phyloP scores from a whole-genome alignment of 2,329 filamentous ascomycete genomes.

The Botrytis byssoidea region DNA sequence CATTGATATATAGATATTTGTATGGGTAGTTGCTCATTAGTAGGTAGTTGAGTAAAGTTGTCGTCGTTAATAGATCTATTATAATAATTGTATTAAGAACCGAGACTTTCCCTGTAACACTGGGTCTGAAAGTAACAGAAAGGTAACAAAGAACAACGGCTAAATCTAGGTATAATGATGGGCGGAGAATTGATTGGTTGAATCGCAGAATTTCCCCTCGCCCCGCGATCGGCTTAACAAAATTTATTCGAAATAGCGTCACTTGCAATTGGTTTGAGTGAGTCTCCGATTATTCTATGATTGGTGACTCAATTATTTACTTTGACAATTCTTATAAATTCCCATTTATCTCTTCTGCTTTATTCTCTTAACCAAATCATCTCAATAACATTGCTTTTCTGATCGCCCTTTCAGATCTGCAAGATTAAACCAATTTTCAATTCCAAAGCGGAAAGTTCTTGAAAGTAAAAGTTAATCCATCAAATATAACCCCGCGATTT shows the following conservation, averaged over 20 bases:
- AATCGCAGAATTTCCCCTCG: slow-evolving; percentile 9
- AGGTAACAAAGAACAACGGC: not conserved
- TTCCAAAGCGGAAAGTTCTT: not conserved
- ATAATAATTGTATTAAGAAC: not conserved
- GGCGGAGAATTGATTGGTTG: not conserved
- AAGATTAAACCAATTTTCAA: not conserved
- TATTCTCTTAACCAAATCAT: too few species aligned
- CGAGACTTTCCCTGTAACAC: not conserved
- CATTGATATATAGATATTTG: not conserved
- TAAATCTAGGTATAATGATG: not conserved
- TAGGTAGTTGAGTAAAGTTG: not conserved
- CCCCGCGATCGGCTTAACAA: slow-evolving; percentile 9
- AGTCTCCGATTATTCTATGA: not conserved
- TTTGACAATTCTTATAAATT: not conserved
- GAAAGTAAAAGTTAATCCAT: not conserved
- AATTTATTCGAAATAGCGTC: slow-evolving; percentile 1
- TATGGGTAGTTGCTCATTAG: not conserved
- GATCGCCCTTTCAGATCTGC: not conserved
- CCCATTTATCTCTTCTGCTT: not conserved
- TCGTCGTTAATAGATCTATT: not conserved
- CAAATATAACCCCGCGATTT: slow-evolving; percentile 10
- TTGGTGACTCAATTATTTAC: slow-evolving; percentile 8
- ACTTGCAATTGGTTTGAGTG: not conserved
- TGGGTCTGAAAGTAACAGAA: not conserved
- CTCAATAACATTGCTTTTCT: too few species aligned